Percentiles rank a stretch among this genome's conserved stretches.
Conservation (phyloP, 2,329 filamentous ascomycete genomes). For the Cladobotryum mycophilum region DNA sequence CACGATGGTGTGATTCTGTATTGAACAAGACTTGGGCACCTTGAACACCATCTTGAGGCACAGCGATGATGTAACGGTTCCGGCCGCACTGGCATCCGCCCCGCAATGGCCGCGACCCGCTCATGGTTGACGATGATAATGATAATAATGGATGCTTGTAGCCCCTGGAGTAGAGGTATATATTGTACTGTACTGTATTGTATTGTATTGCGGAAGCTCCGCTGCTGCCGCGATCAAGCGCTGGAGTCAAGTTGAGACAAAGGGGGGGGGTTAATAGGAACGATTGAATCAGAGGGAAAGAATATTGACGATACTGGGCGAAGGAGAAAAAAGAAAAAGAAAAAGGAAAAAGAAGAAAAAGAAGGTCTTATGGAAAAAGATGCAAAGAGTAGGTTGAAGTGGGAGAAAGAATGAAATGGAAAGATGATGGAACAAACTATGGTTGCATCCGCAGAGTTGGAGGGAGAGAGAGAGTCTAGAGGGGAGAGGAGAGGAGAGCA, state of each 20-base stretch:
- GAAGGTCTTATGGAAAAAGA: neutral
- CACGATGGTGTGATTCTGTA: constrained; percentile 64
- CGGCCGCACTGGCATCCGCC: constrained; percentile 82
- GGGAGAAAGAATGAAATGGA: neutral
- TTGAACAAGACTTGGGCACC: constrained; percentile 69
- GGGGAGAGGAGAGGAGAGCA: too few relatives aligned
- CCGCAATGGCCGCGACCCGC: constrained; percentile 49
- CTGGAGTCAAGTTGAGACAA: too few relatives aligned
- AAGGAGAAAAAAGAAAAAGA: neutral
- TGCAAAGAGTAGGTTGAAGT: neutral
- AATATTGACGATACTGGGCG: neutral
- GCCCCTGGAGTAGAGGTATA: too few relatives aligned
- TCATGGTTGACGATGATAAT: constrained; percentile 33
- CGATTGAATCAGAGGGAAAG: neutral
- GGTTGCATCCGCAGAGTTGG: neutral
- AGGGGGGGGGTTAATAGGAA: too few relatives aligned
- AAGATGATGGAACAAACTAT: neutral
- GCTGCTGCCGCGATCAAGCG: too few relatives aligned
- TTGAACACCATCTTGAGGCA: constrained; percentile 51
- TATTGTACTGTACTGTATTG: too few relatives aligned
- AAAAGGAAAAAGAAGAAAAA: neutral
- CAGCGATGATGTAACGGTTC: constrained; percentile 70
- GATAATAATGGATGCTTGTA: too few relatives aligned
- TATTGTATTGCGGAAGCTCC: too few relatives aligned
- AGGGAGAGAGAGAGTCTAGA: too few relatives aligned